Evolutionary conservation across 306 rosid species (phyloP).

Genomic region (Sophora flavescens): DNA sequence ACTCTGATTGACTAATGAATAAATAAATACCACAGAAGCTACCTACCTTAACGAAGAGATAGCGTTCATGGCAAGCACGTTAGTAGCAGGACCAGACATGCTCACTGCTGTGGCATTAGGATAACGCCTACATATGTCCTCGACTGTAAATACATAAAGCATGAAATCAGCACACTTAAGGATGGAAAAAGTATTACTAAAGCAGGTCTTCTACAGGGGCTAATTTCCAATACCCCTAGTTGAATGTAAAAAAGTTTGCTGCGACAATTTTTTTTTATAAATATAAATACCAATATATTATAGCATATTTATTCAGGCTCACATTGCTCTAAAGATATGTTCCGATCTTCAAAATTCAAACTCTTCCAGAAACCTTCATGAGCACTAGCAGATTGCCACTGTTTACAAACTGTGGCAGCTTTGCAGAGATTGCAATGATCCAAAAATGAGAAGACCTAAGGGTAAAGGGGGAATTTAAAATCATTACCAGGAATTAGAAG

Average conservation of each 20-base stretch:
- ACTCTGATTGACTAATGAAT: not conserved
- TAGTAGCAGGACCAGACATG: conserved; percentile 65
- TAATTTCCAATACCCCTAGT: conserved; percentile 7
- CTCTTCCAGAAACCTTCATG: conserved; percentile 93
- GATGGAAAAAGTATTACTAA: not conserved
- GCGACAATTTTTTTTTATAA: not conserved
- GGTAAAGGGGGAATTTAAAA: not conserved
- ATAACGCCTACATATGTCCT: conserved; percentile 77
- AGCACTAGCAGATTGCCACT: conserved; percentile 88
- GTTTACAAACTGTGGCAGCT: conserved; percentile 86
- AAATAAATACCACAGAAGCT: conserved; percentile 16
- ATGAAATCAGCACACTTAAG: conserved; percentile 21
- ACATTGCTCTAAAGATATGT: conserved; percentile 82
- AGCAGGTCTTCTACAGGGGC: not conserved
- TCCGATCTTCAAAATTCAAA: conserved; percentile 77
- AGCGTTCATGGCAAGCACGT: conserved; percentile 71
- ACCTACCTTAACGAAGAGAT: conserved; percentile 69
- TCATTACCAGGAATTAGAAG: not conserved
- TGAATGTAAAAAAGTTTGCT: not conserved
- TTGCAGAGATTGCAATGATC: conserved; percentile 80
- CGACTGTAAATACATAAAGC: conserved; percentile 62
- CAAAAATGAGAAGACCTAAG: conserved; percentile 89
- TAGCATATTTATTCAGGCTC: conserved; percentile 45
- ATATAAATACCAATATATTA: conserved; percentile 7
- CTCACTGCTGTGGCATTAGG: conserved; percentile 78